Evolutionary conservation across 2,329 filamentous ascomycete genomes (phyloP), one percentile per base, ranked within the genome.

Genomic region (Hypoxylon sp.): DNA sequence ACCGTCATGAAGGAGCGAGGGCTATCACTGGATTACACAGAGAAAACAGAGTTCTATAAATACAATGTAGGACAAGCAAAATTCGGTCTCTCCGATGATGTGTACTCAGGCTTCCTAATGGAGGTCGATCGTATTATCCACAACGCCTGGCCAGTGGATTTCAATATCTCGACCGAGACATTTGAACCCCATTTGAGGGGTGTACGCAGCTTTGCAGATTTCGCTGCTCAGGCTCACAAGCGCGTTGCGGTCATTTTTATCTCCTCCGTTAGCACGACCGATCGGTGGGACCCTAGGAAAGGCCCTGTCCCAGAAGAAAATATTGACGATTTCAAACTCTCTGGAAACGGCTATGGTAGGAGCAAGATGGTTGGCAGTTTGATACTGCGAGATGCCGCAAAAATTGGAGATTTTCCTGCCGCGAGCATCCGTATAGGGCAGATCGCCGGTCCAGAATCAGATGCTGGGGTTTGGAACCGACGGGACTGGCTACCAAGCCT

Each of bases 61-160:
- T 37, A 82, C 81, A 85, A 89, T 69, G 79, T 84, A 6, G 79
- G 82, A 0, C 79, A 82, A 13, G 75, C 79, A 0, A 74, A 80
- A 8, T 79, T 90, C 0, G 87, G 87, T 0, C 78, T 91, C 0
- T 63, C 50, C 11, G 70, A 77, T 2, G 72, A 76, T 0, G 75
- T 73, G 0, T 80, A 81, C 75, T 44, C 77, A 42, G 70, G 78
- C 0, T 72, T 86, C 1, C 75, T 82, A 1, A 55, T 73, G 6
- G 76, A 82, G 1, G 79, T 79, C 0, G 83, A 85, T 54, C 79
- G 80, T 11, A 76, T 87, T 27, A 82, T 86, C 57, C 86, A 88
- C 76, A 87, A 85, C 69, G 85, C 85, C 8, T 87, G 84, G 83
- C 83, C 82, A 0, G 86, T 88, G 76, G 85, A 86, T 74, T 85